Evolutionary conservation across 176 grass and related monocot species (phyloP).

Genomic region (Oryza officinalis): DNA sequence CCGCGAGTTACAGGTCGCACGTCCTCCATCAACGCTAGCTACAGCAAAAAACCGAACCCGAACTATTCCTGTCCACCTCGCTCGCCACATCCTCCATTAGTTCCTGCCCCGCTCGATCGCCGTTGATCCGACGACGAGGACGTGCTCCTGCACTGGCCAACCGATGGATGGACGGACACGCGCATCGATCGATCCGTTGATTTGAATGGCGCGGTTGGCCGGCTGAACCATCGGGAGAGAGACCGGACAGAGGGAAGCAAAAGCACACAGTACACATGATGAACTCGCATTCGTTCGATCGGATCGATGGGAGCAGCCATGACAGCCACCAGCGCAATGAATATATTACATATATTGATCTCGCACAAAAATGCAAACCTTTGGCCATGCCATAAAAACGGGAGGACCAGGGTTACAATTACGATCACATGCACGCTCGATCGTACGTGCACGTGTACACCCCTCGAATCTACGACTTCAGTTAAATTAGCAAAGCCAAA

Average conservation of each 20-base stretch:
- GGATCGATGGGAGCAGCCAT: background rate
- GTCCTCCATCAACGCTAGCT: background rate
- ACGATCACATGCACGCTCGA: background rate
- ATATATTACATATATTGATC: no score
- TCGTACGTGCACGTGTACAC: background rate
- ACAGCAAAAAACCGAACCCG: background rate
- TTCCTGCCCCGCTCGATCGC: background rate
- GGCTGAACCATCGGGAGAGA: background rate
- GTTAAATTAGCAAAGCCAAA: background rate
- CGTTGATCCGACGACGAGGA: conserved; percentile 18
- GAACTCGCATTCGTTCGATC: background rate
- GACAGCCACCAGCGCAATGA: conserved; percentile 3
- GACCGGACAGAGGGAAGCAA: background rate
- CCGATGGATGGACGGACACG: background rate
- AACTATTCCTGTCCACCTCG: background rate
- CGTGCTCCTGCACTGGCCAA: conserved; percentile 35
- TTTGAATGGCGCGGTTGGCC: conserved; percentile 42
- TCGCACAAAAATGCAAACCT: background rate
- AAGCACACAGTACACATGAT: background rate
- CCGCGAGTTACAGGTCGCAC: background rate
- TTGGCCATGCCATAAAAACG: background rate
- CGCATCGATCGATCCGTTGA: background rate
- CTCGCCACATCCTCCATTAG: background rate
- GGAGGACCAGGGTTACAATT: background rate
- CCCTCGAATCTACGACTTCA: no score